A percentile compares a stretch with the other conserved stretches of the same genome.
These are phyloP conservation scores for Solanum sparsipilum DNA, from an alignment of 257 asterid genomes.

Conservation along the genomic window DNA sequence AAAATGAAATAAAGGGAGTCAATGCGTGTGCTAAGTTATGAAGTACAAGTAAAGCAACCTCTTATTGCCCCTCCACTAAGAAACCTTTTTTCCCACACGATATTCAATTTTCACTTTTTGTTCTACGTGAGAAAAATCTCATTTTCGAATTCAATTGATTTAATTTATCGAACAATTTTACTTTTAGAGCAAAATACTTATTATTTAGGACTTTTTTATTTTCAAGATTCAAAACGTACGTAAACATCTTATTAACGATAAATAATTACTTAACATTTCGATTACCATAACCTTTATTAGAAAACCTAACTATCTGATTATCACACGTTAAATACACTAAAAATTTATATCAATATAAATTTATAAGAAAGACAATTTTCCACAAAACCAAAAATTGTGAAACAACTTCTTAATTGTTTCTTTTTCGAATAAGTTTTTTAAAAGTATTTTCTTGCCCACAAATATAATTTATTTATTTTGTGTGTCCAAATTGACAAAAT, in stretches of 20 bases:
- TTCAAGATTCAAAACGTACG: no score
- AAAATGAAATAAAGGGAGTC: not conserved
- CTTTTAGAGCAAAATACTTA: no score
- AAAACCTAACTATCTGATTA: no score
- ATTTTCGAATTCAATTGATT: no score
- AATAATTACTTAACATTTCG: no score
- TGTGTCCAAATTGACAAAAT: not conserved
- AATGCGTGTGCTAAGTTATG: not conserved
- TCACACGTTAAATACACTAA: not conserved
- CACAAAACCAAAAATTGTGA: not conserved
- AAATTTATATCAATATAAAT: not conserved
- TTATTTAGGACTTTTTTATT: no score
- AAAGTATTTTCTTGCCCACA: not conserved
- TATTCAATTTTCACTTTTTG: no score
- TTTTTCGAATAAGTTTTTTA: not conserved
- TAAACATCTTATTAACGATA: no score
- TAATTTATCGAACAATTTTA: no score
- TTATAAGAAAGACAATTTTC: not conserved
- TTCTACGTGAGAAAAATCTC: no score
- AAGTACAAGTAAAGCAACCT: slow-evolving; percentile 58
- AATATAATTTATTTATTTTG: not conserved
- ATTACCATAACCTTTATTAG: no score
- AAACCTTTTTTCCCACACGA: slow-evolving; percentile 2
- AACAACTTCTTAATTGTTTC: not conserved
- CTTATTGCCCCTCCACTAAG: slow-evolving; percentile 50